Conservation (phyloP, 1,139 yeast genomes). For the Suhomyces panamericanus region DNA sequence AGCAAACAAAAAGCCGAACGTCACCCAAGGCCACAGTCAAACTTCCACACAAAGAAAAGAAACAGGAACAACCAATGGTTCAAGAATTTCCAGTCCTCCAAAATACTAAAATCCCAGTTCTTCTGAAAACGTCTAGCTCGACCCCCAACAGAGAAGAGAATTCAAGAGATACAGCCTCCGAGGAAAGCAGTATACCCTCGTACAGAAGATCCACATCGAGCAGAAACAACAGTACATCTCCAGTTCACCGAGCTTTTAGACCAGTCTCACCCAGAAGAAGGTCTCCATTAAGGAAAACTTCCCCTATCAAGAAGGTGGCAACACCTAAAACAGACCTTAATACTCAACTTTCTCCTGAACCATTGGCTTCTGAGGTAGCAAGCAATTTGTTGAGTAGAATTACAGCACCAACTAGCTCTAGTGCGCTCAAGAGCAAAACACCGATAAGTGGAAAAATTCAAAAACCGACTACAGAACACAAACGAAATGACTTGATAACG, state of each 20-base stretch:
- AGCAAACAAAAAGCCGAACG: not conserved
- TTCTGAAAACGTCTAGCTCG: not conserved
- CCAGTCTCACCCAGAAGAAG: constrained; percentile 1
- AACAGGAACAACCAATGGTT: not conserved
- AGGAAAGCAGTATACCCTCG: constrained; percentile 7
- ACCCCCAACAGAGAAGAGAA: not conserved
- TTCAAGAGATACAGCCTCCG: not conserved
- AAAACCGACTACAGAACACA: constrained; percentile 12
- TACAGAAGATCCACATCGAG: constrained; percentile 13
- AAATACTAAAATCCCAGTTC: constrained; percentile 2
- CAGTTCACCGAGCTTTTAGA: constrained; percentile 4
- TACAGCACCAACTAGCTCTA: constrained; percentile 32
- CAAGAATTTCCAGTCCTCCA: not conserved
- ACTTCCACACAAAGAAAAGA: not conserved
- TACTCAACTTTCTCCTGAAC: not conserved
- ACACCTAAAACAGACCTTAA: not conserved
- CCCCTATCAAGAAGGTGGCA: not conserved
- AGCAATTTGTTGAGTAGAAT: constrained; percentile 22
- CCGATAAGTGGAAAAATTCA: constrained; percentile 6
- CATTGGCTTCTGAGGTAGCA: not conserved
- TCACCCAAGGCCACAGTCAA: not conserved
- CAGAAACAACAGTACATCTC: constrained; percentile 10
- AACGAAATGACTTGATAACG: constrained; percentile 10
- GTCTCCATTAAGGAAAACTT: constrained; percentile 8
- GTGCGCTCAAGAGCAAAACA: constrained; percentile 27